Evolutionary conservation across 1,139 yeast genomes (phyloP).

Genomic region (Scheffersomyces stambukii): DNA sequence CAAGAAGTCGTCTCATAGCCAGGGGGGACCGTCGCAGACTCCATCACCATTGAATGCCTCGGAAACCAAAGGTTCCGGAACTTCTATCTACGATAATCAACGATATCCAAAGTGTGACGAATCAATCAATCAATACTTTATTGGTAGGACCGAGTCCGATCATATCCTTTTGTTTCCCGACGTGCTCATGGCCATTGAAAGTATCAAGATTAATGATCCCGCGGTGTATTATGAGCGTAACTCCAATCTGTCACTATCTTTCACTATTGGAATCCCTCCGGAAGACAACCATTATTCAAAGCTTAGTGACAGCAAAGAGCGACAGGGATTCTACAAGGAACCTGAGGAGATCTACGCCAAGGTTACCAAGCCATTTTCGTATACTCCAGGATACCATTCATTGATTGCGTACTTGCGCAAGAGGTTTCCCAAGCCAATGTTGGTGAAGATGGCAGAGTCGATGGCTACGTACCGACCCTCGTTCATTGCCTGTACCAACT

Average conservation of each 20-base stretch:
- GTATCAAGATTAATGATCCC: constrained; percentile 39
- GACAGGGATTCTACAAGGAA: constrained; percentile 42
- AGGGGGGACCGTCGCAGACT: constrained; percentile 1
- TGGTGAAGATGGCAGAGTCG: constrained; percentile 80
- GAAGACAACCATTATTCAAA: constrained; percentile 37
- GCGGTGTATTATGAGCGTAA: constrained; percentile 36
- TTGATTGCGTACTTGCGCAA: constrained; percentile 68
- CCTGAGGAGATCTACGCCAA: constrained; percentile 79
- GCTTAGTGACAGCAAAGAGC: too few relatives aligned
- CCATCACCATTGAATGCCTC: constrained; percentile 11
- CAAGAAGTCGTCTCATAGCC: background rate
- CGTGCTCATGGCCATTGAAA: constrained; percentile 46
- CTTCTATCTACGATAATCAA: constrained; percentile 9
- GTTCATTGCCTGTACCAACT: constrained; percentile 87
- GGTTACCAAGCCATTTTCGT: constrained; percentile 73
- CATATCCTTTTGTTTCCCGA: constrained; percentile 48
- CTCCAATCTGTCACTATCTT: constrained; percentile 45
- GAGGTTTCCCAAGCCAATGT: constrained; percentile 65
- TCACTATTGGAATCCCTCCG: constrained; percentile 48
- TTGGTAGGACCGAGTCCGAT: constrained; percentile 44
- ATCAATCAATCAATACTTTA: constrained; percentile 54
- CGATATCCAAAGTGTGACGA: constrained; percentile 35
- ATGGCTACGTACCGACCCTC: constrained; percentile 90
- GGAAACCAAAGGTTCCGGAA: constrained; percentile 1
- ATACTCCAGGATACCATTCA: constrained; percentile 87